Conservation (phyloP, 768 basidiomycete species). For the Imleria badia region DNA sequence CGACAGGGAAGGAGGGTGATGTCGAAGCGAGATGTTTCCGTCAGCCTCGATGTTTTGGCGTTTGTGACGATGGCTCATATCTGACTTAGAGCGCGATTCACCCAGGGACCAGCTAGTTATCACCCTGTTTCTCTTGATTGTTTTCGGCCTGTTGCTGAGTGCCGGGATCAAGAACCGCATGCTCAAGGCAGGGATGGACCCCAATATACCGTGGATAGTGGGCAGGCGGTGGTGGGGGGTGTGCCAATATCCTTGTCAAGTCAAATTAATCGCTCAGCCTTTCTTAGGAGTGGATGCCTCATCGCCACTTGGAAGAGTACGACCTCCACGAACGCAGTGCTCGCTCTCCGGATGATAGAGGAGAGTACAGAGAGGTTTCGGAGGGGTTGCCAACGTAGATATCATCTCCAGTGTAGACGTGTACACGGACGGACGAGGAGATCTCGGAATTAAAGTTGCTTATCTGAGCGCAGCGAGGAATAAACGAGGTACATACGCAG, state of each 20-base stretch:
- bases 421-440: slow-evolving; percentile 1
- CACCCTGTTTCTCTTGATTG: slow-evolving; percentile 83
- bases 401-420: neutral
- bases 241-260: slow-evolving; percentile 28
- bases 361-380: slow-evolving; percentile 47
- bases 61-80: slow-evolving; percentile 28
- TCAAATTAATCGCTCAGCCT: slow-evolving; percentile 20
- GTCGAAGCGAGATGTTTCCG: slow-evolving; percentile 96
- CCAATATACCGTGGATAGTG: slow-evolving; percentile 60
- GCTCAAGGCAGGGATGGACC: slow-evolving; percentile 71
- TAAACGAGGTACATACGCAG: slow-evolving; percentile 21
- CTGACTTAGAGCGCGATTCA: slow-evolving; percentile 78
- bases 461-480: slow-evolving; percentile 13
- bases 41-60: slow-evolving; percentile 47
- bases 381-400: slow-evolving; percentile 27
- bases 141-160: slow-evolving; percentile 81
- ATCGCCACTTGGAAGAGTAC: slow-evolving; percentile 53
- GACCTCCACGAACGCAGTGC: slow-evolving; percentile 39
- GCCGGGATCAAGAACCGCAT: slow-evolving; percentile 84
- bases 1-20: slow-evolving; percentile 93
- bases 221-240: slow-evolving; percentile 87
- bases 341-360: slow-evolving; percentile 35
- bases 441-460: slow-evolving; percentile 2
- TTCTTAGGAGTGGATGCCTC: slow-evolving; percentile 42
- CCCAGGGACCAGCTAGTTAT: slow-evolving; percentile 95